phyloP scores from a whole-genome alignment of 176 grass and related monocot species.

The Aegilops tauschii region DNA sequence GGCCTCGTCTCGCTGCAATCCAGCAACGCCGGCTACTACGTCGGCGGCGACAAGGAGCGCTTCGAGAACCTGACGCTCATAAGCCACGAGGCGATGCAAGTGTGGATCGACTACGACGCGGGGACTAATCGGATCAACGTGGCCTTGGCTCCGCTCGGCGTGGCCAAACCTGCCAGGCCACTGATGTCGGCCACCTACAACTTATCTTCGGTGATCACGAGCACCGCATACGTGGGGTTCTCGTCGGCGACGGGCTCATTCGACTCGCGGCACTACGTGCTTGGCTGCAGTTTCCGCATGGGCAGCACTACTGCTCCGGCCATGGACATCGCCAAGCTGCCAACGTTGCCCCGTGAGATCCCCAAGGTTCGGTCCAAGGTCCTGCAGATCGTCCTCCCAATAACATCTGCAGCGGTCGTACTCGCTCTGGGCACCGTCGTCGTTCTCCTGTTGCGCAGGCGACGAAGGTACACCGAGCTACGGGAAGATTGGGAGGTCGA shows the following conservation, averaged over 20 bases:
- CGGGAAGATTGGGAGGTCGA: no score
- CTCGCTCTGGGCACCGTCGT: not conserved
- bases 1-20: not conserved
- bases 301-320: not conserved
- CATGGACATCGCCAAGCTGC: not conserved
- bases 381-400: not conserved
- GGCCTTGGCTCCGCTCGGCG: no score
- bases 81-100: slow-evolving; percentile 5
- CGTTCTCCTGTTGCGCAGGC: not conserved
- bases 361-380: not conserved
- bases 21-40: not conserved
- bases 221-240: not conserved
- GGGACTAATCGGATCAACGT: not conserved
- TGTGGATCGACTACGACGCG: slow-evolving; percentile 33
- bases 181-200: slow-evolving; percentile 3
- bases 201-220: slow-evolving; percentile 5
- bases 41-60: not conserved
- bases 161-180: not conserved
- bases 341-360: not conserved
- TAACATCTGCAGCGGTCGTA: not conserved
- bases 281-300: no score
- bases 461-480: not conserved
- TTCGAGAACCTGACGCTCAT: slow-evolving; percentile 1
- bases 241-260: no score
- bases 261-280: no score